These are phyloP conservation scores for Malus orientalis DNA, from an alignment of 306 rosid genomes.

Conservation along the genomic window DNA sequence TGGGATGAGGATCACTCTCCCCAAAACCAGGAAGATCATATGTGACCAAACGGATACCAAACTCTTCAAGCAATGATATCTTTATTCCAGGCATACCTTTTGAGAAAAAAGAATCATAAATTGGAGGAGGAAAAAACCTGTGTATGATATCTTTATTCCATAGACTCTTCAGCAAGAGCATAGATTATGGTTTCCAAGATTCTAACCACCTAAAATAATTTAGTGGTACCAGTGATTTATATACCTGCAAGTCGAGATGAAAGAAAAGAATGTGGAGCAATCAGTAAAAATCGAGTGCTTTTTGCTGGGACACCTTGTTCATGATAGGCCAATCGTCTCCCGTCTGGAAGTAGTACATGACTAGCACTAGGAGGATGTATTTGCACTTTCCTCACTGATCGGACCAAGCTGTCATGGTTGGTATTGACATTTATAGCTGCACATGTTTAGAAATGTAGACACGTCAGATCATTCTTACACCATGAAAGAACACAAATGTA, in stretches of 20 bases:
- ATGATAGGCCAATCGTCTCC: conserved; percentile 74
- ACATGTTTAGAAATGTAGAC: conserved; percentile 14
- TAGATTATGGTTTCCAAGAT: not conserved
- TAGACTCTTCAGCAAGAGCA: not conserved
- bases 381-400: conserved; percentile 42
- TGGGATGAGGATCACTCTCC: conserved; percentile 92
- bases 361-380: conserved; percentile 76
- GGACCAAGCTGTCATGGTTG: conserved; percentile 27
- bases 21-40: conserved; percentile 99
- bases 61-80: conserved; percentile 67
- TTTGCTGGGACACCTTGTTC: conserved; percentile 69
- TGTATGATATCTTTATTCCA: no score
- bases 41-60: conserved; percentile 68
- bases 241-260: conserved; percentile 89
- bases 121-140: not conserved
- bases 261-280: conserved; percentile 85
- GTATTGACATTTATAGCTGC: conserved; percentile 61
- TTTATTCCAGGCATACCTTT: conserved; percentile 81
- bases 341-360: conserved; percentile 79
- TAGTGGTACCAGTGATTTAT: not conserved
- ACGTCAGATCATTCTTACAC: not conserved
- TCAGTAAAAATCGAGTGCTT: conserved; percentile 63
- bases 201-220: not conserved
- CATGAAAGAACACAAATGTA: not conserved
- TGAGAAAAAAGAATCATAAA: not conserved